Percentiles rank a stretch among this genome's conserved stretches.
These are phyloP conservation scores for Trichoderma reesei DNA, from an alignment of 495 filamentous ascomycete species.

Conservation along the genomic window DNA sequence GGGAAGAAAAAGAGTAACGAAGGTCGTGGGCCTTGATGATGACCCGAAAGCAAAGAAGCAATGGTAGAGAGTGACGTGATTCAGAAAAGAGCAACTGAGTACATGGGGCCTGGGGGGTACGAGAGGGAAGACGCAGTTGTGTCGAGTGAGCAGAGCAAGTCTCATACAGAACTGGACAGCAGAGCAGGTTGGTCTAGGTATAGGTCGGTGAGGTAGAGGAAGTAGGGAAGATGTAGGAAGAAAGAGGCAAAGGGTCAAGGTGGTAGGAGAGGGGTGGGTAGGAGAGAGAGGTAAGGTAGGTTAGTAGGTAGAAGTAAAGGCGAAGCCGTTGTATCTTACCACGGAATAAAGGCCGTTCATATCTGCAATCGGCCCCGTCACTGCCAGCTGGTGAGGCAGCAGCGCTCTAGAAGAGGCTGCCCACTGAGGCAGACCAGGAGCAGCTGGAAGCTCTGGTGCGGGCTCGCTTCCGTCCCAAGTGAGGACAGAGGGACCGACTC, in stretches of 20 bases:
- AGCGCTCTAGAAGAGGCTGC: background rate
- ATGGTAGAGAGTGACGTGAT: background rate
- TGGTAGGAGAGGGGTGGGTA: background rate
- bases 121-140: background rate
- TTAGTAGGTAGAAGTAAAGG: background rate
- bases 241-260: background rate
- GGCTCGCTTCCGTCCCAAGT: background rate
- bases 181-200: background rate
- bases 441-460: background rate
- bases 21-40: background rate
- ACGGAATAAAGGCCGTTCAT: background rate
- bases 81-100: conserved; percentile 6
- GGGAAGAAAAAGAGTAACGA: background rate
- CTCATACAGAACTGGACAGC: background rate
- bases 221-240: background rate
- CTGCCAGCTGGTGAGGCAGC: background rate
- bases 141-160: background rate
- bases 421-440: background rate
- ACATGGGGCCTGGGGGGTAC: background rate
- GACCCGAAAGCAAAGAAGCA: background rate
- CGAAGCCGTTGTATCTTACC: background rate
- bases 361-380: background rate
- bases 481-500: background rate
- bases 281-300: background rate
- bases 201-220: background rate